Evolutionary conservation across 108 stramenopile genomes (phyloP).

Genomic region (Nitzschia palea): DNA sequence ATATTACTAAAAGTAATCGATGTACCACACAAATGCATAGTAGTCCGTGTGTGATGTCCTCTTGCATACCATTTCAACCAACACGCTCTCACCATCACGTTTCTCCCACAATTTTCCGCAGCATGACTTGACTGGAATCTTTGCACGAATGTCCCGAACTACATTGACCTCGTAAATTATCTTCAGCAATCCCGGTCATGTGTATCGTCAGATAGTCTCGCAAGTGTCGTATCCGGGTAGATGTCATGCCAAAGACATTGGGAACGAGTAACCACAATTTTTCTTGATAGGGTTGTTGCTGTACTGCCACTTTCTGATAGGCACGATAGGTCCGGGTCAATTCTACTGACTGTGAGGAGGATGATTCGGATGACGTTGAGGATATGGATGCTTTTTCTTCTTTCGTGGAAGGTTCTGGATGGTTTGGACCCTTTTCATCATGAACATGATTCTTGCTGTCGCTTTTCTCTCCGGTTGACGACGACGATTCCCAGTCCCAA

Average conservation of each 20-base stretch:
- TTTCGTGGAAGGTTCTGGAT: too few species aligned
- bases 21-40: too few species aligned
- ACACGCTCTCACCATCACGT: neutral
- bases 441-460: neutral
- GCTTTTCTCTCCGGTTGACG: neutral
- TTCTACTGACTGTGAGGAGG: neutral
- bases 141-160: constrained; percentile 43
- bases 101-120: neutral
- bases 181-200: constrained; percentile 31
- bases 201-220: constrained; percentile 16
- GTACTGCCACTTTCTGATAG: neutral
- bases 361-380: neutral
- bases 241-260: constrained; percentile 16
- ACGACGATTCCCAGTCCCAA: neutral
- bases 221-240: neutral
- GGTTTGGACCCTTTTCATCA: neutral
- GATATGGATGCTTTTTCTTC: too few species aligned
- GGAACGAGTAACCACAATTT: constrained; percentile 19
- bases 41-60: too few species aligned
- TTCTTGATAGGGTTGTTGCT: constrained; percentile 1
- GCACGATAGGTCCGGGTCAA: neutral
- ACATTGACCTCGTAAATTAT: constrained; percentile 41
- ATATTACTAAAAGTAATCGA: too few species aligned
- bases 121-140: constrained; percentile 11
- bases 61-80: too few species aligned